Evolutionary conservation across 2,329 filamentous ascomycete genomes (phyloP).

Genomic region (Claviceps purpurea): DNA sequence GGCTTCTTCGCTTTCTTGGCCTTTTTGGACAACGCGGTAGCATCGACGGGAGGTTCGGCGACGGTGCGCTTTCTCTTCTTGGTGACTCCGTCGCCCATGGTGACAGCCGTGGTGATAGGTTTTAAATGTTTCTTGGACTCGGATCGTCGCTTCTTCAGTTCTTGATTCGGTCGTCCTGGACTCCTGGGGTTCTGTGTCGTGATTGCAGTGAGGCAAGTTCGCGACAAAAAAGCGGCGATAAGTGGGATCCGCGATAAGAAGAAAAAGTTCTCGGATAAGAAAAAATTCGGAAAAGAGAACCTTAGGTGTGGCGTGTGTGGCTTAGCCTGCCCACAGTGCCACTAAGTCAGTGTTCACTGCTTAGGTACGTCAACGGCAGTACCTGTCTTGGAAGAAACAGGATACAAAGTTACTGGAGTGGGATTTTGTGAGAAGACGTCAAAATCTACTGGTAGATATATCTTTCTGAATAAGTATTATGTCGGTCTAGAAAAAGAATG

Average conservation of each 20-base stretch:
- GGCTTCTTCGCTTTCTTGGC: constrained; percentile 29
- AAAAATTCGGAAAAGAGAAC: neutral
- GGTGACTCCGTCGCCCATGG: constrained; percentile 22
- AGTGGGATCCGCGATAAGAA: constrained; percentile 6
- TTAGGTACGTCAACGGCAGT: too few species aligned
- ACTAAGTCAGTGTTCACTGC: too few species aligned
- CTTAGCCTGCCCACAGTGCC: too few species aligned
- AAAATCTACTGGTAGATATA: too few species aligned
- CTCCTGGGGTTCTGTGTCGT: neutral
- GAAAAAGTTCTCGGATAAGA: constrained; percentile 8
- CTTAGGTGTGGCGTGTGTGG: too few species aligned
- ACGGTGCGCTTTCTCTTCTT: constrained; percentile 33
- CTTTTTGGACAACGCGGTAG: constrained; percentile 17
- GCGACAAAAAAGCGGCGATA: constrained; percentile 3
- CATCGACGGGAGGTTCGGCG: constrained; percentile 16
- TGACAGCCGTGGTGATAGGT: constrained; percentile 2
- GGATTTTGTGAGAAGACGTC: too few species aligned
- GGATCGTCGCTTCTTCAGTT: neutral
- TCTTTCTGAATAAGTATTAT: too few species aligned
- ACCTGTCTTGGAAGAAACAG: too few species aligned
- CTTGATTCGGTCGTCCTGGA: neutral
- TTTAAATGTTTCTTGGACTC: neutral
- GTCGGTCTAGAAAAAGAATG: too few species aligned
- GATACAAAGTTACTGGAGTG: too few species aligned
- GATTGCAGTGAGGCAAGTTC: neutral